Evolutionary conservation across 208 protist species (phyloP).

Genomic region (Trypanosoma avium): DNA sequence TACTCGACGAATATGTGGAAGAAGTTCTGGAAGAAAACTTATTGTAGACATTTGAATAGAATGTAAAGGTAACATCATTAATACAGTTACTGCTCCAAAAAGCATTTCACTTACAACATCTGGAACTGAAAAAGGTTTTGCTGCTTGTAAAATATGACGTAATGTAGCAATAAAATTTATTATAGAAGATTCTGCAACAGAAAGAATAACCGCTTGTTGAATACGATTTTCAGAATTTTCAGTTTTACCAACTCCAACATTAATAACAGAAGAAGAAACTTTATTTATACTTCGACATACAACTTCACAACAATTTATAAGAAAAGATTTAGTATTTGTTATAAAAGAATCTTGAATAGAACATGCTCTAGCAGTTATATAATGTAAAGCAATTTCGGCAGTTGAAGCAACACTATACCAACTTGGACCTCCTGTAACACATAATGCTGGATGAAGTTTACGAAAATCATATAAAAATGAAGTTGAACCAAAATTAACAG

Average conservation of each 20-base stretch:
- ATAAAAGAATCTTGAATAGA: constrained; percentile 44
- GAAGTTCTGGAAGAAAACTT: constrained; percentile 77
- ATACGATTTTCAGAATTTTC: constrained; percentile 34
- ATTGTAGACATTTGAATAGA: constrained; percentile 83
- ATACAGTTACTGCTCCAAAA: constrained; percentile 75
- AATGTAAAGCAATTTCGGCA: constrained; percentile 71
- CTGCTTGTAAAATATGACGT: constrained; percentile 53
- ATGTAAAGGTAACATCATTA: constrained; percentile 84
- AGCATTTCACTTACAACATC: constrained; percentile 50
- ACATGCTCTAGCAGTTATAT: constrained; percentile 71
- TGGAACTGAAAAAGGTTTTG: constrained; percentile 27
- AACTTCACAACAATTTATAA: constrained; percentile 68
- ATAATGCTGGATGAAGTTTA: constrained; percentile 67
- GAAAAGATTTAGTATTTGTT: constrained; percentile 33
- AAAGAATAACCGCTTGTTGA: constrained; percentile 60
- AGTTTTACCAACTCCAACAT: constrained; percentile 40
- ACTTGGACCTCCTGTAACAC: constrained; percentile 42
- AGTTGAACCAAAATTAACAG: constrained; percentile 83
- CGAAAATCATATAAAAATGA: constrained; percentile 84
- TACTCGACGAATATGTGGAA: constrained; percentile 62
- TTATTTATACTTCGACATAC: constrained; percentile 72
- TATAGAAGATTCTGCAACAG: constrained; percentile 71
- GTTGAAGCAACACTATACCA: constrained; percentile 80
- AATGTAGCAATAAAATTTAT: constrained; percentile 79
- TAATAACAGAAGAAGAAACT: constrained; percentile 70